These are phyloP conservation scores for Trichoderma sp. DNA, from an alignment of 2,329 filamentous ascomycete species.

Conservation along the genomic window DNA sequence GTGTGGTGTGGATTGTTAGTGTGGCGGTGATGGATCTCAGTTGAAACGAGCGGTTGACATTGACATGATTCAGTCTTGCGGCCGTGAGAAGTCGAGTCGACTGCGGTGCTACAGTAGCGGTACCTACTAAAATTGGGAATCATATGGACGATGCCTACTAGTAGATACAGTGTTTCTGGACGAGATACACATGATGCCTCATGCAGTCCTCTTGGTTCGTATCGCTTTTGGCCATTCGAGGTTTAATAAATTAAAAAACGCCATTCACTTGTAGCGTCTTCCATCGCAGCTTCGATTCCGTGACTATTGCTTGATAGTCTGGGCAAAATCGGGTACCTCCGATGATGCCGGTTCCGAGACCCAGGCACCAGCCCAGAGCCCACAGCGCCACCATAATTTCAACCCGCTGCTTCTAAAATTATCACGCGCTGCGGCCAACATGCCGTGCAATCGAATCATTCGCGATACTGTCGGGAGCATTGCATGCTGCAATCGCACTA, in stretches of 20 bases:
- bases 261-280: background rate
- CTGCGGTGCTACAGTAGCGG: background rate
- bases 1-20: background rate
- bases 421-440: constrained; percentile 6
- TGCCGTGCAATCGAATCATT: background rate
- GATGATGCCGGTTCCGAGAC: constrained; percentile 9
- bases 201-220: background rate
- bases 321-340: constrained; percentile 4
- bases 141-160: too few relatives aligned
- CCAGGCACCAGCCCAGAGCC: constrained; percentile 2
- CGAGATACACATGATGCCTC: too few relatives aligned
- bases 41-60: background rate
- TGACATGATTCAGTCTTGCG: constrained; percentile 1
- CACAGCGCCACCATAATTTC: background rate
- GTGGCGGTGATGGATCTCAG: constrained; percentile 2
- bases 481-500: background rate
- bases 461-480: background rate
- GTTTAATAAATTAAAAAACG: background rate
- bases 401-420: constrained; percentile 12
- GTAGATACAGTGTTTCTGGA: too few relatives aligned
- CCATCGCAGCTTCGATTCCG: background rate
- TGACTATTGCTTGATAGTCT: constrained; percentile 9
- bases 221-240: background rate
- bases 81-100: background rate
- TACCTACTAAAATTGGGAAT: too few relatives aligned